These are phyloP conservation scores for Pseudogymnoascus sp. DNA, from an alignment of 2,329 filamentous ascomycete species.

Conservation along the genomic window DNA sequence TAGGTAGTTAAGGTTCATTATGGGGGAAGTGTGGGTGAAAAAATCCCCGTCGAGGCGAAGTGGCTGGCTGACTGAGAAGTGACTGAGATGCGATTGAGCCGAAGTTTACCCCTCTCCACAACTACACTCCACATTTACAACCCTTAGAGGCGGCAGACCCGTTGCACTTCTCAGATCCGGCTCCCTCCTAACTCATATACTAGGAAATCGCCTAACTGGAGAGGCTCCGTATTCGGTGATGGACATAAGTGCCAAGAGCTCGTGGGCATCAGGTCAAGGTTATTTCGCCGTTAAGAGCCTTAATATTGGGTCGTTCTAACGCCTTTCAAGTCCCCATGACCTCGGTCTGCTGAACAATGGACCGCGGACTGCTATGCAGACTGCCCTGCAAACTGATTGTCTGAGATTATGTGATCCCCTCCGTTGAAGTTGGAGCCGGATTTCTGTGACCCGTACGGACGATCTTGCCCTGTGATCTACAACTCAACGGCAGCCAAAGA, in stretches of 20 bases:
- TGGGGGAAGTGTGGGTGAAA: background rate
- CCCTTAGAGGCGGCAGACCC: background rate
- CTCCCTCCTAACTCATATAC: background rate
- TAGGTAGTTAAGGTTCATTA: background rate
- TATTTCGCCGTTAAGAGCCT: background rate
- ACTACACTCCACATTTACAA: background rate
- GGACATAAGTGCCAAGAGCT: background rate
- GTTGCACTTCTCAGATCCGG: background rate
- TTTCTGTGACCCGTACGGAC: background rate
- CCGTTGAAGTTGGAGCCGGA: background rate
- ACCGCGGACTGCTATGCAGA: background rate
- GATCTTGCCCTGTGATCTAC: background rate
- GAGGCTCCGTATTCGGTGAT: background rate
- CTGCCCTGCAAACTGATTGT: background rate
- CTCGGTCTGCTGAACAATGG: background rate
- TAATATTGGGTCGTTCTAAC: background rate
- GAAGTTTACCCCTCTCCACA: background rate
- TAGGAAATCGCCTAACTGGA: background rate
- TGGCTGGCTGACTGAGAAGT: background rate
- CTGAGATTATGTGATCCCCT: background rate
- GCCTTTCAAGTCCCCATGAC: background rate
- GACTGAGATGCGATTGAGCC: background rate
- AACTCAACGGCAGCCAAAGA: background rate
- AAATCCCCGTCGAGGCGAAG: background rate
- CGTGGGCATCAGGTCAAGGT: background rate